Evolutionary conservation across 768 basidiomycete species (phyloP), one percentile per base, ranked within the genome.

Genomic region (Rhodosporidiobolus odoratus): DNA sequence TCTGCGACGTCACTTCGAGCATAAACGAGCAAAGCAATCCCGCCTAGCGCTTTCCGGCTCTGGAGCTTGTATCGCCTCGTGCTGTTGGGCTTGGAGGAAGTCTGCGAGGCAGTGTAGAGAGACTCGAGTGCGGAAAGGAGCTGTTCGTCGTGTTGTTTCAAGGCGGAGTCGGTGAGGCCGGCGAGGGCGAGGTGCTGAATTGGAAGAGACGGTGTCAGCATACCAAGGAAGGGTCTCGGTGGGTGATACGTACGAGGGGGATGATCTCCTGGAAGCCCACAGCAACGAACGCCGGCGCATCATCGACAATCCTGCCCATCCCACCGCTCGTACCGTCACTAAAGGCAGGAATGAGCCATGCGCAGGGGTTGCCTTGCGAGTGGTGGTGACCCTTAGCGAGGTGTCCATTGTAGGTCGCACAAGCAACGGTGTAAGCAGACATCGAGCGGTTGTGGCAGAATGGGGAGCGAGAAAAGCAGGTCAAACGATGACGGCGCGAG

Each of bases 241-340:
- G n/a, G n/a, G n/a, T n/a, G n/a, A n/a, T n/a, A n/a, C 92, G 86
- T 78, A 94, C 90, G 4, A 98, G 83, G 10, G 92, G 93, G 19
- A 95, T 83, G 34, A 96, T 83, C 79, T 98, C 95, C 79, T 98
- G 95, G 74, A 96, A 93, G 4, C 91, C 92, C 62, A 97, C 89
- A 10, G 88, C 93, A 50, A 95, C 85, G 40, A 94, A 85, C 78
- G 93, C 92, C 48, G 93, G 91, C 9, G 90, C 86, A 30, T 73
- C 25, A 9, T 9, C n/a, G n/a, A n/a, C n/a, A n/a, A n/a, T n/a
- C n/a, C n/a, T n/a, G 38, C 61, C 1, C 45, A 58, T 1, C n/a
- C n/a, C n/a, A n/a, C n/a, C n/a, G n/a, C n/a, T n/a, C n/a, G n/a
- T n/a, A n/a, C n/a, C n/a, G n/a, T n/a, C n/a, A n/a, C n/a, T n/a